Evolutionary conservation across 2,329 filamentous ascomycete species (phyloP).

Genomic region (Phialophora macrospora): DNA sequence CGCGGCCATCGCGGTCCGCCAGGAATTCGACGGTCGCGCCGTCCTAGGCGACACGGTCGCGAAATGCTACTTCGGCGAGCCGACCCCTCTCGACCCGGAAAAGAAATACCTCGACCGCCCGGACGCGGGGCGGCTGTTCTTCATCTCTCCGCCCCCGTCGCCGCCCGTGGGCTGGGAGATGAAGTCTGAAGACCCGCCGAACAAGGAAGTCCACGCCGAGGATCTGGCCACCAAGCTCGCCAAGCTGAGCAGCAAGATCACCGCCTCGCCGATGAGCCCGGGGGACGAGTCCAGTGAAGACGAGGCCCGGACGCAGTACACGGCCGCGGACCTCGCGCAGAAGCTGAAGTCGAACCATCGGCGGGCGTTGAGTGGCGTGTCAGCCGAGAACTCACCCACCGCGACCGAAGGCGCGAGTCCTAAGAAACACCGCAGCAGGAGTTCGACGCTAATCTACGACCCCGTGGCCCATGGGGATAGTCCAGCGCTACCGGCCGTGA

Average conservation of each 20-base stretch:
- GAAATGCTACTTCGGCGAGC: constrained; percentile 59
- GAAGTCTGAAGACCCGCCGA: constrained; percentile 66
- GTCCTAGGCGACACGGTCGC: constrained; percentile 46
- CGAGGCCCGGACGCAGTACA: constrained; percentile 25
- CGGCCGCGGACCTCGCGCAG: constrained; percentile 32
- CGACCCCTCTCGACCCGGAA: constrained; percentile 51
- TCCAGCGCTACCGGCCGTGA: constrained; percentile 65
- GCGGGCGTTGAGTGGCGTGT: constrained; percentile 22
- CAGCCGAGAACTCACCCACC: constrained; percentile 31
- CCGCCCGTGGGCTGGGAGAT: constrained; percentile 70
- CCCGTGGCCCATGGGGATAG: constrained; percentile 66
- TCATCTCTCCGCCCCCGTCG: constrained; percentile 67
- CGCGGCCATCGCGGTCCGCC: constrained; percentile 51
- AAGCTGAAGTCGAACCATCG: constrained; percentile 29
- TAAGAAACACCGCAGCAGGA: constrained; percentile 53
- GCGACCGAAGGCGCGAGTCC: constrained; percentile 31
- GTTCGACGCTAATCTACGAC: constrained; percentile 66
- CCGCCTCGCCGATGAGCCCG: constrained; percentile 5
- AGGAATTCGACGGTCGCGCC: constrained; percentile 48
- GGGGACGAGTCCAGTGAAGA: constrained; percentile 22
- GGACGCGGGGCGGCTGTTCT: constrained; percentile 66
- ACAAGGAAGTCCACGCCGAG: constrained; percentile 67
- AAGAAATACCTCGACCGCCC: constrained; percentile 60
- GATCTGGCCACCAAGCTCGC: constrained; percentile 64
- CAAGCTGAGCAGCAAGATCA: constrained; percentile 53